Conservation (phyloP, 2,329 filamentous ascomycete species). For the Talaromyces funiculosus region DNA sequence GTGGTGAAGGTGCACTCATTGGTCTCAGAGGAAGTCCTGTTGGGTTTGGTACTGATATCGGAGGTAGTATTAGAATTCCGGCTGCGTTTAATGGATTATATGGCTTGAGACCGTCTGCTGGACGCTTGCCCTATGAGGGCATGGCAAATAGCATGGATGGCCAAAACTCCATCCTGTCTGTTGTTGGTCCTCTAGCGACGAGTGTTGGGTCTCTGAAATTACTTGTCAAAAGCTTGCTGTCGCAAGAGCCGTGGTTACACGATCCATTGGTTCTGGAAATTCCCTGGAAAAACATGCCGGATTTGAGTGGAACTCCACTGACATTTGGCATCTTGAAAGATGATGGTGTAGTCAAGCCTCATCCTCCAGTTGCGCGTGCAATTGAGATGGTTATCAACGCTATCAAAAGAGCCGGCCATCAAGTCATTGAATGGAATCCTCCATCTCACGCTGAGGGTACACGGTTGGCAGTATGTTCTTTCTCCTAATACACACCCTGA, state of each 20-base stretch:
- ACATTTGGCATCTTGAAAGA: slow-evolving; percentile 11
- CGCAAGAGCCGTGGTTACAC: slow-evolving; percentile 46
- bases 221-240: slow-evolving; percentile 30
- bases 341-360: slow-evolving; percentile 8
- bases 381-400: slow-evolving; percentile 20
- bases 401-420: slow-evolving; percentile 6
- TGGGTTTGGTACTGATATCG: slow-evolving; percentile 32
- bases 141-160: slow-evolving; percentile 26
- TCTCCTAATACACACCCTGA: neutral
- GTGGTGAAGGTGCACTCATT: slow-evolving; percentile 57
- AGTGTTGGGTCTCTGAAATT: slow-evolving; percentile 16
- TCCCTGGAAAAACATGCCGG: slow-evolving; percentile 42
- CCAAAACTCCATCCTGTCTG: slow-evolving; percentile 29
- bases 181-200: slow-evolving; percentile 29
- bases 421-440: slow-evolving; percentile 11
- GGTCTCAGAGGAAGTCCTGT: slow-evolving; percentile 54
- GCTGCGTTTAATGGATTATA: slow-evolving; percentile 23
- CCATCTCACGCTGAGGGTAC: slow-evolving; percentile 17
- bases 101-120: slow-evolving; percentile 20
- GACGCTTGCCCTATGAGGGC: slow-evolving; percentile 19
- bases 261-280: slow-evolving; percentile 51
- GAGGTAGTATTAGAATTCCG: slow-evolving; percentile 23
- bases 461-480: slow-evolving; percentile 22
- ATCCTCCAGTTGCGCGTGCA: slow-evolving; percentile 5
- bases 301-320: slow-evolving; percentile 6